Evolutionary conservation across 306 rosid genomes (phyloP), one percentile per base, ranked within the genome.

Genomic region (Cicer yamashitae): DNA sequence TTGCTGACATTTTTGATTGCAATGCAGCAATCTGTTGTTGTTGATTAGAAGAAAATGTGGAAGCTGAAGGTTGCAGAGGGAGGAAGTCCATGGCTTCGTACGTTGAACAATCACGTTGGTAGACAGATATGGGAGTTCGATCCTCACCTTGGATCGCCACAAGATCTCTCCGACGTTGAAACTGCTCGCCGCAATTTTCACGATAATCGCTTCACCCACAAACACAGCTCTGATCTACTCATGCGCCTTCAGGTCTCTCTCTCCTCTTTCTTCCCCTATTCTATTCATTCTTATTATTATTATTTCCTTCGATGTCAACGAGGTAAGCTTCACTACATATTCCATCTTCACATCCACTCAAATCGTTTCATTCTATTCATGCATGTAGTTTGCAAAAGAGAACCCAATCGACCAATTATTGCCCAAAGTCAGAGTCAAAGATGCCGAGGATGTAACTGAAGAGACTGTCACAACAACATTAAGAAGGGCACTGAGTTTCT

Each of bases 101-200:
- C 88, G 11, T 1, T 78, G 45, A 90, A 90, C 88, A 70, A 82
- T 82, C 91, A 92, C 67, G 79, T 86, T 2, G 98, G 98, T 13
- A 79, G 98, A 15, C 96, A 93, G 62, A 47, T 89, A 1, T 92
- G 98, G 98, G 96, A 89, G 88, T 93, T 88, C 87, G 90, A 93
- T 84, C 88, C 91, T 5, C 57, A 84, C 1, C 84, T 79, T 11
- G 93, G 81, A 57, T 66, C 91, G 6, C 86, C 88, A 0, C 80
- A 86, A 43, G 87, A 90, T 73, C 83, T 86, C 7, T 22, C 60
- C 0, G 69, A 82, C 30, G 73, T 92, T 70, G 92, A 92, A 58
- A 20, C 34, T 3, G 91, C 88, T 71, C 93, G 96, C 39, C 75
- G 78, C 10, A 52, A 53, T 48, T 90, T 84, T 71, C 11, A 37